phyloP scores from a whole-genome alignment of 768 basidiomycete genomes.

The Amanita phalloides region DNA sequence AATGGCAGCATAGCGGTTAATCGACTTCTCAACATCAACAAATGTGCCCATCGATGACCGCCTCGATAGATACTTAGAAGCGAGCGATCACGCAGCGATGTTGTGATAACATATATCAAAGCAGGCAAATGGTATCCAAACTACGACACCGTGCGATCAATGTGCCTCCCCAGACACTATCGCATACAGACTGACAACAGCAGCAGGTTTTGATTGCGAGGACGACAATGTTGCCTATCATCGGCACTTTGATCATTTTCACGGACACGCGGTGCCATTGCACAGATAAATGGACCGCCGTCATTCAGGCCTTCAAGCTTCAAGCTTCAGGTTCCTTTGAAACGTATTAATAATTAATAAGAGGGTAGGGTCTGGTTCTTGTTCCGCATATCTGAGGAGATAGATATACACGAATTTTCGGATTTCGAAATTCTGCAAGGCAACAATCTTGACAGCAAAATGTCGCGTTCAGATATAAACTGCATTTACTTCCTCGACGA shows the following conservation, averaged over 20 bases:
- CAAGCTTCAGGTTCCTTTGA: constrained; percentile 93
- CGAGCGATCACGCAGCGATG: constrained; percentile 53
- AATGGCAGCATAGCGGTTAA: no score
- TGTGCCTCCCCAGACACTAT: constrained; percentile 75
- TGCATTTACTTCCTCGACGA: constrained; percentile 58
- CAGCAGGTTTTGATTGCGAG: constrained; percentile 86
- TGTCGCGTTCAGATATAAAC: constrained; percentile 48
- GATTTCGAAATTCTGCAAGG: constrained; percentile 84
- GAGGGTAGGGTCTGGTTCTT: constrained; percentile 89
- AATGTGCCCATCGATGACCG: no score
- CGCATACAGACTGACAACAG: constrained; percentile 60
- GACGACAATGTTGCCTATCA: constrained; percentile 78
- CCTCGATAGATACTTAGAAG: constrained; percentile 24
- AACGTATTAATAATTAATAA: constrained; percentile 77
- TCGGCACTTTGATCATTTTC: constrained; percentile 46
- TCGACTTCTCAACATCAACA: no score
- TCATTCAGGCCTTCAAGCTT: no score
- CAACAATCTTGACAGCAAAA: constrained; percentile 32
- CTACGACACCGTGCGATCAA: constrained; percentile 24
- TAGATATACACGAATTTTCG: constrained; percentile 98
- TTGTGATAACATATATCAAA: constrained; percentile 55
- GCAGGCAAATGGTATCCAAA: constrained; percentile 64
- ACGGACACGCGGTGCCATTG: no score
- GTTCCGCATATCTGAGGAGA: constrained; percentile 85
- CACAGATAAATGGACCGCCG: no score